These are phyloP conservation scores for Saturnispora quitensis DNA, from an alignment of 805 yeast species.

Conservation along the genomic window DNA sequence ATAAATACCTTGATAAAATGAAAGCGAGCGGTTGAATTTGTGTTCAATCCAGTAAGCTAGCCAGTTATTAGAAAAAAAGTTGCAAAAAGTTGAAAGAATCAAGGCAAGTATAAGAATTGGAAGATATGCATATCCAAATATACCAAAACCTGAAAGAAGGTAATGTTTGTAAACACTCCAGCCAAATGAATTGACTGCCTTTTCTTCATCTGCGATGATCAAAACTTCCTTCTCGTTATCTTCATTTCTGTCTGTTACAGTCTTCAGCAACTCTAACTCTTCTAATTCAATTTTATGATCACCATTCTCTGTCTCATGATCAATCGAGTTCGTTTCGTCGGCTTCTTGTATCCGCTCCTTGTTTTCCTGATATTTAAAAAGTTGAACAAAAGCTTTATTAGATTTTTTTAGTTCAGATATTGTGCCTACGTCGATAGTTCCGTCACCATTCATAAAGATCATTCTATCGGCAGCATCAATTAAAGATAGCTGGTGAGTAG, in stretches of 20 bases:
- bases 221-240: constrained; percentile 25
- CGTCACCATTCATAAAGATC: constrained; percentile 59
- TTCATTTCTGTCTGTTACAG: constrained; percentile 7
- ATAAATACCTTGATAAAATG: constrained; percentile 67
- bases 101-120: constrained; percentile 22
- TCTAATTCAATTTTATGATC: constrained; percentile 8
- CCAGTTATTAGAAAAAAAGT: constrained; percentile 64
- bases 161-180: constrained; percentile 42
- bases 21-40: constrained; percentile 40
- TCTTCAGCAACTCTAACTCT: constrained; percentile 12
- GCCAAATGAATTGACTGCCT: constrained; percentile 48
- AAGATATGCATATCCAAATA: constrained; percentile 25
- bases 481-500: constrained; percentile 76
- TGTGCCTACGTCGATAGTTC: constrained; percentile 52
- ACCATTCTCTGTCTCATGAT: constrained; percentile 10
- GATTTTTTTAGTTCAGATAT: constrained; percentile 39
- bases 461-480: constrained; percentile 62
- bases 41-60: constrained; percentile 69
- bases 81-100: constrained; percentile 39
- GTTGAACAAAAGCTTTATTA: constrained; percentile 28
- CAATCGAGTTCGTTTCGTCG: constrained; percentile 15
- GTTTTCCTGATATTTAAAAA: constrained; percentile 33
- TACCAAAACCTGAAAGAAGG: constrained; percentile 47
- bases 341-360: constrained; percentile 12
- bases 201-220: constrained; percentile 41